A percentile compares a stretch with the other conserved stretches of the same genome.
Evolutionary conservation across 306 rosid species (phyloP).

Genomic region (Quercus ilex): DNA sequence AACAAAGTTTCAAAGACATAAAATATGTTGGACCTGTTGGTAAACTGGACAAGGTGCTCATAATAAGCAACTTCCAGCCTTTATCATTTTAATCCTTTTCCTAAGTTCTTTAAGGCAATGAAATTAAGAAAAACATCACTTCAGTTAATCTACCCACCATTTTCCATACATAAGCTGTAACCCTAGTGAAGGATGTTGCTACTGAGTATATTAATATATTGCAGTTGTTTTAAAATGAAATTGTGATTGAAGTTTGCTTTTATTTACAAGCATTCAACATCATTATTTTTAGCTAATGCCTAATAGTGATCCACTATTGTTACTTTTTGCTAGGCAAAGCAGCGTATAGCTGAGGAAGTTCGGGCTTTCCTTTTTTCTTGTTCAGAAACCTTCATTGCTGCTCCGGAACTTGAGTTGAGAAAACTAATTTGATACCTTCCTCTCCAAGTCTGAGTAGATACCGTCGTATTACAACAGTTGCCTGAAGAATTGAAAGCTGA

Average conservation of each 20-base stretch:
- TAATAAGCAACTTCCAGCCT: no score
- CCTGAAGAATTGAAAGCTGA: conserved; percentile 70
- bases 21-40: no score
- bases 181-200: background rate
- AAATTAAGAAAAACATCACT: no score
- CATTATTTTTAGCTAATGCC: background rate
- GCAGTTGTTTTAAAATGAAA: background rate
- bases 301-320: conserved; percentile 12
- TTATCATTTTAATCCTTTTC: no score
- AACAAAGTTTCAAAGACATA: background rate
- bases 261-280: background rate
- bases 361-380: conserved; percentile 33
- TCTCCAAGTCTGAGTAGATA: conserved; percentile 63
- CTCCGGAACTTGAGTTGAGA: background rate
- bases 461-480: conserved; percentile 66
- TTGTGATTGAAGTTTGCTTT: background rate
- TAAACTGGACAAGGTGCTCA: no score
- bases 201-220: background rate
- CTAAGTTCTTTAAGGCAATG: no score
- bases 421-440: no score
- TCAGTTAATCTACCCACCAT: no score
- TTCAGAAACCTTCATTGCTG: conserved; percentile 28
- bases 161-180: no score
- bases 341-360: conserved; percentile 32
- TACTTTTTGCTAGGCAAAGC: conserved; percentile 28